These are phyloP conservation scores for Trametes maxima DNA, from an alignment of 768 basidiomycete species.

Conservation along the genomic window DNA sequence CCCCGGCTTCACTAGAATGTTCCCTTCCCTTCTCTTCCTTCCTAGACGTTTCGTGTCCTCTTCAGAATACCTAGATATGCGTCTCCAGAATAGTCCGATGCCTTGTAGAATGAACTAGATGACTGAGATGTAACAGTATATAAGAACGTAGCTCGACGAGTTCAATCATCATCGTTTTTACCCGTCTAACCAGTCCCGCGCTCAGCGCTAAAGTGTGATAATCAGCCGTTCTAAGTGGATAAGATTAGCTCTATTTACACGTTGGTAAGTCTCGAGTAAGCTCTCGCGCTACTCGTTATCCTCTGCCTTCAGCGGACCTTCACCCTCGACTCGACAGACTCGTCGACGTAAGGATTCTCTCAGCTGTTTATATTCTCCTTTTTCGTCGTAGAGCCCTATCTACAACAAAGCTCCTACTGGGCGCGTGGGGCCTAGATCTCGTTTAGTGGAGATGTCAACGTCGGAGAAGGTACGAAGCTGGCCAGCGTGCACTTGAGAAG, in stretches of 20 bases:
- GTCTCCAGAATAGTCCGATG: neutral
- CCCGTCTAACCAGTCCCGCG: neutral
- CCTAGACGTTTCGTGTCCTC: neutral
- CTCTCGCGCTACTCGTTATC: neutral
- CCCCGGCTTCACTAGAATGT: neutral
- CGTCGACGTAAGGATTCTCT: neutral
- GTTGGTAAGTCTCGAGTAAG: neutral
- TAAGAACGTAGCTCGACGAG: neutral
- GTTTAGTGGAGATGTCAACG: neutral
- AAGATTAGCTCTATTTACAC: neutral
- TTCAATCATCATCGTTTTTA: neutral
- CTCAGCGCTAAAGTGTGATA: neutral
- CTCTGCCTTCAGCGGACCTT: neutral
- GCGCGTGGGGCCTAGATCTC: neutral
- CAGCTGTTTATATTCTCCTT: neutral
- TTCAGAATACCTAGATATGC: neutral
- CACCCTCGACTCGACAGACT: neutral
- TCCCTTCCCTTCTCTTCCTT: neutral
- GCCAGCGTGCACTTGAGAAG: too few relatives aligned
- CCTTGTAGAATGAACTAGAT: neutral
- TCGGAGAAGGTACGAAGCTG: too few relatives aligned
- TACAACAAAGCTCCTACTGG: neutral
- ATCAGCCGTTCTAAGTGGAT: neutral
- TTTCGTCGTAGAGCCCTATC: neutral
- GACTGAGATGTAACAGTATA: neutral